A percentile compares a stretch with the other conserved stretches of the same genome.
These are phyloP conservation scores for Garcia nutans DNA, from an alignment of 345 rosid species.

Conservation along the genomic window DNA sequence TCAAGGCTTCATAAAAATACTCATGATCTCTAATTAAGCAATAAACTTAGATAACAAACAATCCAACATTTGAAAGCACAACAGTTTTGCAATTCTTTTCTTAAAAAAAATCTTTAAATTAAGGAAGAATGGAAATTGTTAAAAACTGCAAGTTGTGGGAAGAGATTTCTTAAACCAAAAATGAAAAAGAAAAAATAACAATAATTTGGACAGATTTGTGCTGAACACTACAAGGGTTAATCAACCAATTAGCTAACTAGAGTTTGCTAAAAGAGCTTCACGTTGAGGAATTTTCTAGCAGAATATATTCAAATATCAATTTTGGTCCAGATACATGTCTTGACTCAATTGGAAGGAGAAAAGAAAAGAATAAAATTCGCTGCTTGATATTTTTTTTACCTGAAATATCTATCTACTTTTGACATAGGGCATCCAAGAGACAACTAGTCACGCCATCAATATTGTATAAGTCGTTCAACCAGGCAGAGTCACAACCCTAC, in stretches of 20 bases:
- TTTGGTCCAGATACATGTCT: too few relatives aligned
- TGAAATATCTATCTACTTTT: slow-evolving; percentile 19
- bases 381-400: slow-evolving; percentile 11
- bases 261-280: not conserved
- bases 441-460: slow-evolving; percentile 18
- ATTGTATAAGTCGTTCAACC: slow-evolving; percentile 19
- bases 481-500: slow-evolving; percentile 22
- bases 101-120: not conserved
- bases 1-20: not conserved
- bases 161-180: not conserved
- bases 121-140: not conserved
- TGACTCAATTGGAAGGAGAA: not conserved
- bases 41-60: not conserved
- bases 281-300: not conserved
- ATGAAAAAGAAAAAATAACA: not conserved
- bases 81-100: not conserved
- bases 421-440: slow-evolving; percentile 27
- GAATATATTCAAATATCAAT: not conserved
- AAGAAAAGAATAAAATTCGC: not conserved
- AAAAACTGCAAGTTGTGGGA: not conserved
- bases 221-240: not conserved
- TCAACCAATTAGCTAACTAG: not conserved
- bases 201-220: not conserved
- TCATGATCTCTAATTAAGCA: not conserved
- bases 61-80: not conserved